Conservation (phyloP, 2,329 filamentous ascomycete species). For the Annulohypoxylon truncatum region DNA sequence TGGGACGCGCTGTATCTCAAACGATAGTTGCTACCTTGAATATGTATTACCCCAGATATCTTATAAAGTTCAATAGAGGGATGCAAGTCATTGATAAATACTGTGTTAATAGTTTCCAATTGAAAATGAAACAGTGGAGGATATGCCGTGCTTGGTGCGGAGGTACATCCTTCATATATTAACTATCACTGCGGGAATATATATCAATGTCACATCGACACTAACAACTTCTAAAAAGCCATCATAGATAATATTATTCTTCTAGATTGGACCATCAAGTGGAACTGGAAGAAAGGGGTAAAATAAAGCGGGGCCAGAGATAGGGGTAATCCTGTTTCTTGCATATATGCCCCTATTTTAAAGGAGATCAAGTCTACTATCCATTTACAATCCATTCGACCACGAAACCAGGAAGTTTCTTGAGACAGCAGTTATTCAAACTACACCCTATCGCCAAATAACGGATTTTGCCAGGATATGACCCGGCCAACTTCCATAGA, state of each 20-base stretch:
- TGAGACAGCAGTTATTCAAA: neutral
- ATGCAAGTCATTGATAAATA: neutral
- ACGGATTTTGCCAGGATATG: neutral
- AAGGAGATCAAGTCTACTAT: neutral
- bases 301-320: neutral
- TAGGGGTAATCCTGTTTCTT: neutral
- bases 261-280: neutral
- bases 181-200: constrained; percentile 37
- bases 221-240: neutral
- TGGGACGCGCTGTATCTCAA: neutral
- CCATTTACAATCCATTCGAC: neutral
- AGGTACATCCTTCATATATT: constrained; percentile 41
- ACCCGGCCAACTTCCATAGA: neutral
- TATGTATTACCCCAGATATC: too few species aligned
- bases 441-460: neutral
- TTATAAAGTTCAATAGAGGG: neutral
- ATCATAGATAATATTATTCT: neutral
- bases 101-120: neutral
- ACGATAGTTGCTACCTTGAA: neutral
- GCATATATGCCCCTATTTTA: neutral
- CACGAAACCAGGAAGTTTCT: neutral
- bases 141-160: constrained; percentile 41
- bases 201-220: constrained; percentile 33
- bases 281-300: neutral
- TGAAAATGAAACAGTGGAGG: neutral